Conservation (phyloP, 371 early-diverging fungal genomes). For the Mortierella polycephala region DNA sequence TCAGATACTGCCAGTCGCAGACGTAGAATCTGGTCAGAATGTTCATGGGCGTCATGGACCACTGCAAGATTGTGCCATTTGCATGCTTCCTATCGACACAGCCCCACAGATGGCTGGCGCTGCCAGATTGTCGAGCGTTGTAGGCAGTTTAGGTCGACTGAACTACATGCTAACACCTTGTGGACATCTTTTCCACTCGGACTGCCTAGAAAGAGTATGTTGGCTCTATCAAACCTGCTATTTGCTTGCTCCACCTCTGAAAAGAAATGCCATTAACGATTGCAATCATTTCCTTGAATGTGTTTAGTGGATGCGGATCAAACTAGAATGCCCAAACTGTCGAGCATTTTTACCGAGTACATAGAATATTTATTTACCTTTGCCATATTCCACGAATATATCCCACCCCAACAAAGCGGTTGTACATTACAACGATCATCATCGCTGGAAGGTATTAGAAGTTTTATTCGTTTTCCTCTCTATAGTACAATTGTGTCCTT, state of each 20-base stretch:
- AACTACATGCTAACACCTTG: conserved; percentile 88
- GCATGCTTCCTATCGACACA: conserved; percentile 73
- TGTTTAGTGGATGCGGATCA: conserved; percentile 83
- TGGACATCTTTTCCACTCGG: conserved; percentile 83
- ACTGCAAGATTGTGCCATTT: conserved; percentile 79
- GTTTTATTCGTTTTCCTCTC: no score
- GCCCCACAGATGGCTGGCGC: conserved; percentile 40
- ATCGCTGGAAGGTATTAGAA: no score
- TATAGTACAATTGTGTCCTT: no score
- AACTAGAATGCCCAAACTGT: conserved; percentile 83
- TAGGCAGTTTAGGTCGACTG: conserved; percentile 61
- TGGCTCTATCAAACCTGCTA: no score
- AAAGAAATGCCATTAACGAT: not conserved
- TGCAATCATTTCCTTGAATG: not conserved
- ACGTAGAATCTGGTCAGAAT: conserved; percentile 58
- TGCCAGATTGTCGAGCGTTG: conserved; percentile 58
- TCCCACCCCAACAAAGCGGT: no score
- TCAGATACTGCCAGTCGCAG: conserved; percentile 63
- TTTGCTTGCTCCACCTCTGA: not conserved
- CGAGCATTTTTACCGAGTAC: conserved; percentile 67
- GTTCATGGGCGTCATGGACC: conserved; percentile 32
- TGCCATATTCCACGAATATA: conserved; percentile 3
- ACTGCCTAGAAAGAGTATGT: conserved; percentile 75
- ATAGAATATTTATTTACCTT: not conserved
- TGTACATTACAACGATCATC: no score